Percentiles rank a stretch among this genome's conserved stretches.
phyloP scores from a whole-genome alignment of 495 filamentous ascomycete genomes.

The Neurospora sp. region DNA sequence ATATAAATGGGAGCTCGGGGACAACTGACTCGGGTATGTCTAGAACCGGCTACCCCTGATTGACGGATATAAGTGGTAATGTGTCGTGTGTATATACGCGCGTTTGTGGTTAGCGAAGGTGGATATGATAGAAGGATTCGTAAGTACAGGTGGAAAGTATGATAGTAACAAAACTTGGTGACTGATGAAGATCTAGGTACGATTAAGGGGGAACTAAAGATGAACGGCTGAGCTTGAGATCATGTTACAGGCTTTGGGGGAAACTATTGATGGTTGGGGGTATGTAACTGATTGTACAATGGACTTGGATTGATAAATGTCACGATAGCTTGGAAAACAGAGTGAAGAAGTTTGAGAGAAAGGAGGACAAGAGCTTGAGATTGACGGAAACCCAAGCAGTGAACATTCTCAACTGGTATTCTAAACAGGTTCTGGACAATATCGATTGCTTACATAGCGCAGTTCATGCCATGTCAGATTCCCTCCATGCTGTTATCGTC shows the following conservation, averaged over 20 bases:
- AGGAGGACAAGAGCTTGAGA: background rate
- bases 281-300: background rate
- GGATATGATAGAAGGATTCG: background rate
- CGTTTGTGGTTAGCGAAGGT: background rate
- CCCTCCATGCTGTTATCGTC: background rate
- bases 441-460: background rate
- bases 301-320: background rate
- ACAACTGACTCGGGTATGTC: background rate
- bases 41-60: background rate
- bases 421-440: background rate
- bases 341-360: background rate
- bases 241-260: background rate
- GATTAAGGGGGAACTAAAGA: background rate
- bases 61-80: background rate
- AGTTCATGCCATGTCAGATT: background rate
- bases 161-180: background rate
- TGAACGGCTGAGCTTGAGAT: background rate
- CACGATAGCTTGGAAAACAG: background rate
- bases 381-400: background rate
- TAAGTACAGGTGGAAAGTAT: background rate
- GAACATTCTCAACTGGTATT: background rate
- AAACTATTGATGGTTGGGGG: background rate
- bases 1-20: background rate
- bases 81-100: background rate
- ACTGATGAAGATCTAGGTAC: background rate